Base-by-base conservation (phyloP, 1,284 basidiomycete species). In the Gymnopus androsaceus region DNA sequence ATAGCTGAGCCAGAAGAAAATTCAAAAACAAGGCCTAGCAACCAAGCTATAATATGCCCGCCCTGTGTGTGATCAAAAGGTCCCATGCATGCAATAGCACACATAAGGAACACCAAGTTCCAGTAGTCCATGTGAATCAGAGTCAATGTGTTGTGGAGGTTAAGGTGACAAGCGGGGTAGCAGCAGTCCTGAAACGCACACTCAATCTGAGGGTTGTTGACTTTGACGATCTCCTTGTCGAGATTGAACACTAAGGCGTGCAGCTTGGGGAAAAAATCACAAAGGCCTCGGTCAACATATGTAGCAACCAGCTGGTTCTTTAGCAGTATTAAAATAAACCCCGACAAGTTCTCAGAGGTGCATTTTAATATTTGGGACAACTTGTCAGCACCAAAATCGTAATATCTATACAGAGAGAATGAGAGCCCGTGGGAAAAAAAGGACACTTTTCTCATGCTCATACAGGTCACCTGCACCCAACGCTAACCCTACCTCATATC, bases 1-100 rank as follows among this genome's bases (percentile, higher is more conserved):
- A 51, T 51, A 4, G 49, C 30, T 14, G 49, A 38, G 21, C 48
- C 28, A 23, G 48, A 17, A 23, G 48, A 33, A 25, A 50, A 50
- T 11, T 23, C 12, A 6, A 37, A 8, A 6, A 50, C 34, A 4
- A 50, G 4, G 19, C 33, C 23, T 4, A 51, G 36, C 12, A 21
- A 25, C 49, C 49, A 51, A 11, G 36, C 15, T 3, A 51, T 36
- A 11, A 51, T 28, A 25, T 51, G 49, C 7, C 49, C 49, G 14
- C 49, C 23, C 11, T 30, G 23, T 3, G 11, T 41, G 6, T 33
- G 49, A n/a, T 51, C 49, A 40, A 40, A 51, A 7, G 38, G 17
- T 14, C 49, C 49, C 6, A 5, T 44, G 21, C 14, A 6, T 7
- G 21, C 6, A 25, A 44, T 17, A 6, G 42, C 42, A 28, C 42